Conservation (phyloP, 179 eudicot genomes). For the Carnegiea gigantea region DNA sequence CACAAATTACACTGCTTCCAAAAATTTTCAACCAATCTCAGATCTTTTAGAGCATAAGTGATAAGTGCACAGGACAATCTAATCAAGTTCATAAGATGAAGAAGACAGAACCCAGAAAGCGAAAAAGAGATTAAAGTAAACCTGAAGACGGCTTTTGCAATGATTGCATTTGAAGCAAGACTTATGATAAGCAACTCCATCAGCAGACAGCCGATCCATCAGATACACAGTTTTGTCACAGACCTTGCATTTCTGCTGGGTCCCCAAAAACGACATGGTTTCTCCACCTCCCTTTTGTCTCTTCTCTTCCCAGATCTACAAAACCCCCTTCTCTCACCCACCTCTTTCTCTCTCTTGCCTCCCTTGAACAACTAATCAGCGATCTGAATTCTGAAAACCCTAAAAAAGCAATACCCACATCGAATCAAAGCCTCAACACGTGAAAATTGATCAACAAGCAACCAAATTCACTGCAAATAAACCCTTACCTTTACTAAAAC, state of each 20-base stretch:
- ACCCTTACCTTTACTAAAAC: neutral
- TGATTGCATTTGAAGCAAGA: slow-evolving; percentile 94
- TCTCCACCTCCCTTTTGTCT: slow-evolving; percentile 6
- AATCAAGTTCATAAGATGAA: neutral
- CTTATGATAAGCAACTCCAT: slow-evolving; percentile 84
- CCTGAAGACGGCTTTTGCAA: slow-evolving; percentile 91
- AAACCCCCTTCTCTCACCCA: neutral
- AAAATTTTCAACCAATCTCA: neutral
- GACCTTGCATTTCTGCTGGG: slow-evolving; percentile 94
- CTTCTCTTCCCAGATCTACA: slow-evolving; percentile 29
- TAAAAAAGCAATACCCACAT: neutral
- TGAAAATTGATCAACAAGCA: neutral
- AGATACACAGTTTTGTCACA: slow-evolving; percentile 96
- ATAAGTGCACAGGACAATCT: neutral
- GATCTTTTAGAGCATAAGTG: neutral
- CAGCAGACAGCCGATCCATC: slow-evolving; percentile 90
- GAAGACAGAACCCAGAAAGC: neutral
- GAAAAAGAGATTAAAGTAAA: slow-evolving; percentile 6
- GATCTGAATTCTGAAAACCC: slow-evolving; percentile 27
- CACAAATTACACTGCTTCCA: neutral
- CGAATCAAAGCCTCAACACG: neutral
- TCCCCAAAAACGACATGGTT: slow-evolving; percentile 87
- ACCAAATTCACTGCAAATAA: too few species aligned
- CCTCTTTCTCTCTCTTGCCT: neutral
- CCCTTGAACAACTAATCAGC: slow-evolving; percentile 13